Conservation (phyloP, 2,329 filamentous ascomycete genomes). For the Trichoderma aggressivum region DNA sequence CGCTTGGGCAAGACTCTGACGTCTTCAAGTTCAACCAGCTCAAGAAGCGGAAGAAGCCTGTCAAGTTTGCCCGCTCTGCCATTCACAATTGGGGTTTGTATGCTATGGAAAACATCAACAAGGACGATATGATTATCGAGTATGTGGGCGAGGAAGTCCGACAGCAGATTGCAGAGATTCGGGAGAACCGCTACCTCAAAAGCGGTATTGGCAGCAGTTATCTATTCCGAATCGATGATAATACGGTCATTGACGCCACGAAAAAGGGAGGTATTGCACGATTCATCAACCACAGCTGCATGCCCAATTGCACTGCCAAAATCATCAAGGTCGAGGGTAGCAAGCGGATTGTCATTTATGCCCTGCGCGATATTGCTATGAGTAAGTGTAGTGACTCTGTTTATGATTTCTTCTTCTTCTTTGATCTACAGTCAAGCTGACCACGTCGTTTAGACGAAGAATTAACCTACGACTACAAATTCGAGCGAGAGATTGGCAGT, state of each 20-base stretch:
- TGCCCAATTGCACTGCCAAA: constrained; percentile 97
- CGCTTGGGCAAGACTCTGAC: constrained; percentile 77
- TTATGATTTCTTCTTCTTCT: not conserved
- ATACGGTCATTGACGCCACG: constrained; percentile 94
- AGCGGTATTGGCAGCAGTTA: constrained; percentile 97
- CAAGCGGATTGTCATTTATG: constrained; percentile 98
- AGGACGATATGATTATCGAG: constrained; percentile 99
- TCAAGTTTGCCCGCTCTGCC: constrained; percentile 94
- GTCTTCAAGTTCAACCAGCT: constrained; percentile 97
- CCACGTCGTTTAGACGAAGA: constrained; percentile 73
- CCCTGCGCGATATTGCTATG: constrained; percentile 87
- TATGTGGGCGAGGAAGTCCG: constrained; percentile 97
- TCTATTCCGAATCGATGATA: constrained; percentile 96
- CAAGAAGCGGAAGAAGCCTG: constrained; percentile 98
- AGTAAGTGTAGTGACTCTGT: constrained; percentile 59
- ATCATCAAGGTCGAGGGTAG: constrained; percentile 99
- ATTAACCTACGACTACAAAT: constrained; percentile 99
- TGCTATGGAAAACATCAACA: constrained; percentile 93
- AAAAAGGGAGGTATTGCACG: constrained; percentile 97
- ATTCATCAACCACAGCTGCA: constrained; percentile 98
- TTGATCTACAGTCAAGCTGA: constrained; percentile 26
- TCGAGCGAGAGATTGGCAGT: constrained; percentile 93
- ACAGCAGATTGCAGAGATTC: constrained; percentile 94
- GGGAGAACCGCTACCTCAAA: constrained; percentile 87
- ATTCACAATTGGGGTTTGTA: constrained; percentile 99